phyloP scores from a whole-genome alignment of 2,329 filamentous ascomycete genomes.

The Thielaviopsis populi region DNA sequence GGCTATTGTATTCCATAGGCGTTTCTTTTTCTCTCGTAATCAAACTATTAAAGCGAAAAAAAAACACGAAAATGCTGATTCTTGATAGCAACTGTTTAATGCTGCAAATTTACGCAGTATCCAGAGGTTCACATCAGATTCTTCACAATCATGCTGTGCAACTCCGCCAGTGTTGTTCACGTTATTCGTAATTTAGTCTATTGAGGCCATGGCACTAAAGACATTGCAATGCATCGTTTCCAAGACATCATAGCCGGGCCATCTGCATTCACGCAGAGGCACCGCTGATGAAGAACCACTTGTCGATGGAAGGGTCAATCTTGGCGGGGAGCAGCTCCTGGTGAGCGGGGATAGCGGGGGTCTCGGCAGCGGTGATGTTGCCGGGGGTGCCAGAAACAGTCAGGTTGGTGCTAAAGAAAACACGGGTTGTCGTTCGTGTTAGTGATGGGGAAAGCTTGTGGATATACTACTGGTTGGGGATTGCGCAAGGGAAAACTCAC shows the following conservation, averaged over 20 bases:
- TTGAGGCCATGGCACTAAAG: conserved; percentile 19
- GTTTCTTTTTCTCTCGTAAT: not conserved
- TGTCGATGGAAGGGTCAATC: conserved; percentile 94
- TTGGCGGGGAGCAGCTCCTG: conserved; percentile 73
- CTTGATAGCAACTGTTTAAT: not conserved
- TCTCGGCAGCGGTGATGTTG: conserved; percentile 52
- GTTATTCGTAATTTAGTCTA: not conserved
- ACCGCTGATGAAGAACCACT: conserved; percentile 99
- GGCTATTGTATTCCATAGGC: not conserved
- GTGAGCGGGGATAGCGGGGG: conserved; percentile 62
- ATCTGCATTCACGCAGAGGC: conserved; percentile 53
- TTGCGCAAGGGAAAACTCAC: conserved; percentile 39
- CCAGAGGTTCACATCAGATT: not conserved
- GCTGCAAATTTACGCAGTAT: not conserved
- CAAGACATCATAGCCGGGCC: conserved; percentile 18
- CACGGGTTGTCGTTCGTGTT: not conserved
- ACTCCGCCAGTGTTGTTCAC: not conserved
- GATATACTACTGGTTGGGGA: not conserved
- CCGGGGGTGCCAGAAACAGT: conserved; percentile 58
- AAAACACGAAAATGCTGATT: not conserved
- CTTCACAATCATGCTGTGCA: not conserved
- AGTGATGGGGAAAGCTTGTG: not conserved
- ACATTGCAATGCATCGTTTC: conserved; percentile 19
- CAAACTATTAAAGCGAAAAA: not conserved
- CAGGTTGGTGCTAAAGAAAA: conserved; percentile 55